Conservation (phyloP, 176 grass and related monocot genomes). For the Raddia distichophylla region DNA sequence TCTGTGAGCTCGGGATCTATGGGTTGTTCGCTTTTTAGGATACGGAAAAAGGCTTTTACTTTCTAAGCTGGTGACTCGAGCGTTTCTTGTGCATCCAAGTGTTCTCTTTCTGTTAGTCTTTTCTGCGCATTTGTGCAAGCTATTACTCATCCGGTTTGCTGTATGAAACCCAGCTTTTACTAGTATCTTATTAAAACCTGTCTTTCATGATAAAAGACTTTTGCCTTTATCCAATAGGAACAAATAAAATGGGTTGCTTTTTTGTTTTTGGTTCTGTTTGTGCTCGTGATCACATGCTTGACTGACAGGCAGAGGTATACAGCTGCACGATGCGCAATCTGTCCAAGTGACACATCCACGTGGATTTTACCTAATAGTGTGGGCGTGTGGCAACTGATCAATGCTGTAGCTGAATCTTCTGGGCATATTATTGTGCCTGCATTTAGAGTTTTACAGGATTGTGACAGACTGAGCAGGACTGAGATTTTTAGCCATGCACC, state of each 20-base stretch:
- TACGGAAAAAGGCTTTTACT: background rate
- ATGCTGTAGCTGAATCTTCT: slow-evolving; percentile 35
- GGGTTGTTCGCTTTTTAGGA: background rate
- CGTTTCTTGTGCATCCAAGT: slow-evolving; percentile 12
- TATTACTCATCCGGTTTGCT: background rate
- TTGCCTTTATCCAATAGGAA: background rate
- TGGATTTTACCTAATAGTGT: slow-evolving; percentile 29
- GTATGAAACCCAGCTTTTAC: slow-evolving; percentile 14
- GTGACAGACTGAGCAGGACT: slow-evolving; percentile 7
- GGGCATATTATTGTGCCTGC: slow-evolving; percentile 1
- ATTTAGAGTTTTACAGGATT: slow-evolving; percentile 5
- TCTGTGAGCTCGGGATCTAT: slow-evolving; percentile 9
- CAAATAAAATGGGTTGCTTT: slow-evolving; percentile 3
- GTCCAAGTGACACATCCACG: slow-evolving; percentile 29
- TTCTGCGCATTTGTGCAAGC: background rate
- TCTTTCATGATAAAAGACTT: background rate
- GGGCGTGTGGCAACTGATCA: slow-evolving; percentile 25
- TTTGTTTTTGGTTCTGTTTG: background rate
- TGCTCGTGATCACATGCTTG: slow-evolving; percentile 49
- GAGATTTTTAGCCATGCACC: slow-evolving; percentile 36
- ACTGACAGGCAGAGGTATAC: slow-evolving; percentile 11
- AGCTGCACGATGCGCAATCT: background rate
- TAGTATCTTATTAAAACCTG: background rate
- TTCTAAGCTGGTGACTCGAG: slow-evolving; percentile 4
- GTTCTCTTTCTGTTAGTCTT: background rate